A percentile compares a stretch with the other conserved stretches of the same genome.
Conservation (phyloP, 2,329 filamentous ascomycete genomes). For the Curvularia verruculosa region DNA sequence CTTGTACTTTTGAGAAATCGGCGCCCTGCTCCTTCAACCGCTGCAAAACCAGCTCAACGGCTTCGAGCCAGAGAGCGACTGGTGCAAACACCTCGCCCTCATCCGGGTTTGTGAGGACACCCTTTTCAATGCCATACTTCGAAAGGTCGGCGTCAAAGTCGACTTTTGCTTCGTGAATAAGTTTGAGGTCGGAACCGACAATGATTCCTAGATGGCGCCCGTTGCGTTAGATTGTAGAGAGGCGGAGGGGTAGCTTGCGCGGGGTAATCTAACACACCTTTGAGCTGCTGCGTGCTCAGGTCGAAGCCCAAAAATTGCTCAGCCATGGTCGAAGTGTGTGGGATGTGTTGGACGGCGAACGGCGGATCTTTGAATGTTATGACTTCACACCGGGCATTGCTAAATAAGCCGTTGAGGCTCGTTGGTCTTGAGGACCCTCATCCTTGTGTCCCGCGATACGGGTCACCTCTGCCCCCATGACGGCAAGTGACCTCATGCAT, state of each 20-base stretch:
- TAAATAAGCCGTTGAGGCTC: conserved; percentile 20
- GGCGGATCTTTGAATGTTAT: neutral
- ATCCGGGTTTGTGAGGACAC: conserved; percentile 79
- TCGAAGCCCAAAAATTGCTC: conserved; percentile 87
- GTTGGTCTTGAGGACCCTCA: conserved; percentile 25
- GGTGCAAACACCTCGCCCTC: conserved; percentile 93
- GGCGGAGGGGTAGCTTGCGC: conserved; percentile 37
- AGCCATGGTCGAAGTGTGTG: conserved; percentile 39
- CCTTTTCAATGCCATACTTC: conserved; percentile 76
- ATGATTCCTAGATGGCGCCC: conserved; percentile 69
- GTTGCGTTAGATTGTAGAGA: conserved; percentile 20
- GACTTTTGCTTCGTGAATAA: conserved; percentile 84
- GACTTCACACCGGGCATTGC: conserved; percentile 17
- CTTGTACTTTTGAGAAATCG: conserved; percentile 76
- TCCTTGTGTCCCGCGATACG: conserved; percentile 19
- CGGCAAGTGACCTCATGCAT: neutral
- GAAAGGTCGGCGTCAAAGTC: conserved; percentile 90
- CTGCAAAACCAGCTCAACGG: conserved; percentile 81
- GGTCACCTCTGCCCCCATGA: conserved; percentile 11
- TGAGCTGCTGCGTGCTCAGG: conserved; percentile 94
- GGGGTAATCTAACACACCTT: conserved; percentile 64
- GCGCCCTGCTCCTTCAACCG: conserved; percentile 72
- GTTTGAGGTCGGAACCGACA: conserved; percentile 80
- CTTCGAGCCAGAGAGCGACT: conserved; percentile 92
- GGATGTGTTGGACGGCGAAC: conserved; percentile 1